Conservation (phyloP, 768 basidiomycete genomes). For the Leccinum fibrillosum region DNA sequence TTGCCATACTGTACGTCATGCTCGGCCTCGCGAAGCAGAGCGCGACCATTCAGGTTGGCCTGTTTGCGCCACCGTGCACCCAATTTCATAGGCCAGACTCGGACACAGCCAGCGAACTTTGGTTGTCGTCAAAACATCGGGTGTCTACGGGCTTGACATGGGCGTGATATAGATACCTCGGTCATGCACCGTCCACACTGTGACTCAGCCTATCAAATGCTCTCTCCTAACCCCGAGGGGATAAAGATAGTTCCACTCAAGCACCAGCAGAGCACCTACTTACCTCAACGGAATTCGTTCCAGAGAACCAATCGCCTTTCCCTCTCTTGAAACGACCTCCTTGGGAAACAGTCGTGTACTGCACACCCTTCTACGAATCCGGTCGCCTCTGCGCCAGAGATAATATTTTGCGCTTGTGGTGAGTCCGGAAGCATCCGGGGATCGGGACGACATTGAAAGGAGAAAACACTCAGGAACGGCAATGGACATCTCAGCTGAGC, state of each 20-base stretch:
- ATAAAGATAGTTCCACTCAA: conserved; percentile 8
- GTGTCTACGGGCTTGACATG: not conserved
- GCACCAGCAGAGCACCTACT: not conserved
- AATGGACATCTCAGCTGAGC: not conserved
- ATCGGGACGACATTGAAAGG: conserved; percentile 17
- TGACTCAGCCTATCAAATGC: not conserved
- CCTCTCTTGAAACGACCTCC: conserved; percentile 33
- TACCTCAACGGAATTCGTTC: conserved; percentile 32
- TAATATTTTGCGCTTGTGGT: conserved; percentile 8
- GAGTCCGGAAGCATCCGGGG: conserved; percentile 20
- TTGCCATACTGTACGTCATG: not conserved
- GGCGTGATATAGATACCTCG: conserved; percentile 29
- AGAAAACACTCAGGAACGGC: conserved; percentile 1
- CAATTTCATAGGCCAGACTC: not conserved
- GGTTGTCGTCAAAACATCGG: not conserved
- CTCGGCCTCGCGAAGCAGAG: not conserved
- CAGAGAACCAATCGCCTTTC: conserved; percentile 35
- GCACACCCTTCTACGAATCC: conserved; percentile 41
- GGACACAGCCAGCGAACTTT: not conserved
- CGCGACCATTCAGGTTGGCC: not conserved
- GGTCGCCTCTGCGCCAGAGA: conserved; percentile 23
- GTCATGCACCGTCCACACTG: conserved; percentile 20
- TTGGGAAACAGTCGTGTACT: conserved; percentile 26
- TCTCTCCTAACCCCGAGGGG: conserved; percentile 31
- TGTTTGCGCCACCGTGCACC: not conserved